Evolutionary conservation across 495 filamentous ascomycete genomes (phyloP), one percentile per base, ranked within the genome.

Genomic region (Trichocladium uniseriatum): DNA sequence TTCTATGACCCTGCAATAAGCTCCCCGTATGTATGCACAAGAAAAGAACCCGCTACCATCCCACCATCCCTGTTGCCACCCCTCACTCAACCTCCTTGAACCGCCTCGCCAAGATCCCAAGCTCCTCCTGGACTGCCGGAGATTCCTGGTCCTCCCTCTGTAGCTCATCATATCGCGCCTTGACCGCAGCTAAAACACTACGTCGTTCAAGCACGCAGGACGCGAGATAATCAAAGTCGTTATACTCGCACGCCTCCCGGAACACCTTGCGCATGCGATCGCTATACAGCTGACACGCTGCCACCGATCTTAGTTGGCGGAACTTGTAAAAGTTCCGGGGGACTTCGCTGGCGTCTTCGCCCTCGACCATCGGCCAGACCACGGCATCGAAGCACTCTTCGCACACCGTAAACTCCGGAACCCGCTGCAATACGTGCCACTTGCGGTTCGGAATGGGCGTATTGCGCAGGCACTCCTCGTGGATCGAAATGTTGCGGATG

Each of bases 211-310:
- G 58, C 34, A 79, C 65, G 49, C 73, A 70, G 38, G 57, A 52
- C 50, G 79, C 73, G 42, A 86, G 59, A 45, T 69, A 73, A 7
- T 60, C 56, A 32, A 79, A 65, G 55, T 89, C 84, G 38, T 78
- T 70, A 15, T 73, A 72, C 47, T 68, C 54, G 41, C 82, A 75
- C 2, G 82, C 81, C 16, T 76, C 70, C 15, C 62, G 56, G 59
- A 87, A 88, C 8, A 81, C 70, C 1, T 71, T 65, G 35, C 85
- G 73, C 81, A 89, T 89, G n/a, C 80, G 76, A 9, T 73, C 65
- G n/a, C 81, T 84, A 52, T 86, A 89, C 6, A 90, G 67, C 64
- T 87, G 83, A 56, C 87, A 92, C 16, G 73, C 75, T 0, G 74
- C 79, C 31, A 78, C 67, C 4, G 73, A 67, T 18, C 63, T 64